Percentiles rank a stretch among this genome's conserved stretches.
phyloP scores from a whole-genome alignment of 805 yeast genomes.

The Lipomyces yamadae region DNA sequence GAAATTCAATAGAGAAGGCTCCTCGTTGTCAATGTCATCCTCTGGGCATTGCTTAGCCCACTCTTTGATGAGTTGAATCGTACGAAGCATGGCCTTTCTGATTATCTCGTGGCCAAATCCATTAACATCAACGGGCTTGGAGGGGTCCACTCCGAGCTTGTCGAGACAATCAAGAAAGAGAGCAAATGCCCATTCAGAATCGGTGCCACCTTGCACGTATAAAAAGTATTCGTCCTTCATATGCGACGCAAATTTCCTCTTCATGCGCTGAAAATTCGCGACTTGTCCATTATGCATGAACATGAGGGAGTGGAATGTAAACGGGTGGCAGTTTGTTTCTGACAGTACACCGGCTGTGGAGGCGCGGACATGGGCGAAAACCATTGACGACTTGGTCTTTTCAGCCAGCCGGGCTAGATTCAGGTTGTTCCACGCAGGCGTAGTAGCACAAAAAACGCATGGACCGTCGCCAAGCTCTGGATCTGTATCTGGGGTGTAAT shows the following conservation, averaged over 20 bases:
- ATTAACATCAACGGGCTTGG: slow-evolving; percentile 50
- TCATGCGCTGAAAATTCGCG: slow-evolving; percentile 71
- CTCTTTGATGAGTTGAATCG: slow-evolving; percentile 73
- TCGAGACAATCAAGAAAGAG: slow-evolving; percentile 76
- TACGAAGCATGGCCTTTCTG: slow-evolving; percentile 69
- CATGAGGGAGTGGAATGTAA: slow-evolving; percentile 81
- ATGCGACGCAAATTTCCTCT: slow-evolving; percentile 71
- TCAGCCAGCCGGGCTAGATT: slow-evolving; percentile 84
- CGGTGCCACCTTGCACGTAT: slow-evolving; percentile 89
- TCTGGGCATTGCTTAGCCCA: slow-evolving; percentile 72
- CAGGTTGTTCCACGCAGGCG: slow-evolving; percentile 98
- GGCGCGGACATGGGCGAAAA: slow-evolving; percentile 96
- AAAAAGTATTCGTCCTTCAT: slow-evolving; percentile 80
- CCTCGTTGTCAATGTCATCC: slow-evolving; percentile 48
- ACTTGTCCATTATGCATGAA: slow-evolving; percentile 96
- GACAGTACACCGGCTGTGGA: slow-evolving; percentile 92
- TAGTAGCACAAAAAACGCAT: slow-evolving; percentile 90
- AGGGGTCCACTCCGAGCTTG: slow-evolving; percentile 76
- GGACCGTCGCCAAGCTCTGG: slow-evolving; percentile 68
- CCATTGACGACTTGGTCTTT: slow-evolving; percentile 80
- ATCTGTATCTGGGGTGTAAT: slow-evolving; percentile 67
- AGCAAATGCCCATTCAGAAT: slow-evolving; percentile 94
- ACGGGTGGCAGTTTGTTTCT: slow-evolving; percentile 97
- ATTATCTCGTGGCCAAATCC: slow-evolving; percentile 55
- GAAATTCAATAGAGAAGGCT: slow-evolving; percentile 87